These are phyloP conservation scores for Botrytis galanthina DNA, from an alignment of 2,329 filamentous ascomycete genomes.

Conservation along the genomic window DNA sequence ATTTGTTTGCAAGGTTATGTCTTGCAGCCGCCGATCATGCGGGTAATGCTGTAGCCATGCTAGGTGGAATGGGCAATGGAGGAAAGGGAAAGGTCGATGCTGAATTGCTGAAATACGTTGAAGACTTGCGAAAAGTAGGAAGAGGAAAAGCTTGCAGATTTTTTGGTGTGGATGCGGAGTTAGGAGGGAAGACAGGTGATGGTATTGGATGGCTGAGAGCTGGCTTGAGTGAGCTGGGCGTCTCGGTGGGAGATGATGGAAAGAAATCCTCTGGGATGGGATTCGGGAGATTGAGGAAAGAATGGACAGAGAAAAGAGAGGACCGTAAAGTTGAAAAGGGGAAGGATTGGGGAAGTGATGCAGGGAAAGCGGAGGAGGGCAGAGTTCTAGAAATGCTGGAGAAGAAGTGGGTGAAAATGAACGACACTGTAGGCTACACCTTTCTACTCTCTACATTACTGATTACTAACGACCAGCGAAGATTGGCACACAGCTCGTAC, in stretches of 20 bases:
- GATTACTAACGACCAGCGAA: conserved; percentile 39
- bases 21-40: conserved; percentile 87
- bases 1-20: conserved; percentile 84
- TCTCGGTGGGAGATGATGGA: conserved; percentile 52
- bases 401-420: conserved; percentile 86
- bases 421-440: conserved; percentile 70
- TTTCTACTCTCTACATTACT: neutral
- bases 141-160: conserved; percentile 86
- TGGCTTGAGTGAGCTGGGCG: conserved; percentile 71
- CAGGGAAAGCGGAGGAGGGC: conserved; percentile 78
- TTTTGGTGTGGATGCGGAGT: conserved; percentile 84
- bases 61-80: conserved; percentile 42
- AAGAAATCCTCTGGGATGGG: conserved; percentile 50
- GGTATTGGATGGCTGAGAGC: conserved; percentile 85
- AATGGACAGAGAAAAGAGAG: conserved; percentile 73
- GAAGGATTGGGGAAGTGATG: conserved; percentile 74
- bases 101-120: conserved; percentile 68
- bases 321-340: conserved; percentile 76
- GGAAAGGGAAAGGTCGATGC: conserved; percentile 56
- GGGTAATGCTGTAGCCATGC: conserved; percentile 61
- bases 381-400: conserved; percentile 84
- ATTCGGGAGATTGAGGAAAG: conserved; percentile 66
- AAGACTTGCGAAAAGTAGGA: conserved; percentile 71
- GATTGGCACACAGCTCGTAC: conserved; percentile 78
- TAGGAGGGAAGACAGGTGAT: conserved; percentile 75